Percentiles rank a stretch among this genome's conserved stretches.
Conservation (phyloP, 2,329 filamentous ascomycete genomes). For the Ilyonectria destructans region DNA sequence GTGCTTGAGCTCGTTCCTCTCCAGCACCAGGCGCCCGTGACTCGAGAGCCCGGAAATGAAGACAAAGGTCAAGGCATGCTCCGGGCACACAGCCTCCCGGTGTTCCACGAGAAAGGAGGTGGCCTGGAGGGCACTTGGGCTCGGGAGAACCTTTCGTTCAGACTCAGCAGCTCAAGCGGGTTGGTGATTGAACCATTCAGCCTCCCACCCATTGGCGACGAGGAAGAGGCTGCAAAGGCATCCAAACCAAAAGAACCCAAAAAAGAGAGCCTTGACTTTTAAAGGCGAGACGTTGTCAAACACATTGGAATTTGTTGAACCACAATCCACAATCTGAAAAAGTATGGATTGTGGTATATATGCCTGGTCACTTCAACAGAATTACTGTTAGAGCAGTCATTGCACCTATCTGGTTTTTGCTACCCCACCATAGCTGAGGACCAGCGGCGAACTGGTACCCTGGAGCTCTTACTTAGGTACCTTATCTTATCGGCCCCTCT, state of each 20-base stretch:
- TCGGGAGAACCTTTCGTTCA: conserved; percentile 92
- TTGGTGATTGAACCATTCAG: conserved; percentile 92
- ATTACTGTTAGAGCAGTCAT: not conserved
- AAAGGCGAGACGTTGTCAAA: conserved; percentile 47
- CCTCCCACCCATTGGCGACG: conserved; percentile 88
- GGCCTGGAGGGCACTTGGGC: conserved; percentile 78
- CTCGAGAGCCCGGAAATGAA: conserved; percentile 73
- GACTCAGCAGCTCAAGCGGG: conserved; percentile 83
- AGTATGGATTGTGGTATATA: no score
- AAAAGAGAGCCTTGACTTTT: conserved; percentile 81
- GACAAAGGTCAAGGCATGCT: conserved; percentile 86
- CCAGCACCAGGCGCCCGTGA: conserved; percentile 69
- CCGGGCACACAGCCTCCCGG: conserved; percentile 85
- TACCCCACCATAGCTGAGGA: not conserved
- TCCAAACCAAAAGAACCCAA: conserved; percentile 71
- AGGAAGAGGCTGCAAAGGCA: conserved; percentile 60
- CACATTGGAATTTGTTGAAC: not conserved
- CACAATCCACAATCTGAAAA: no score
- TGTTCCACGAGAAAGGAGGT: conserved; percentile 91
- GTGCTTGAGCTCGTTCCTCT: conserved; percentile 88
- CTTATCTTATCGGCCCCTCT: conserved; percentile 33
- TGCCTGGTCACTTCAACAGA: no score
- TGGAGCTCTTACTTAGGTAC: conserved; percentile 16
- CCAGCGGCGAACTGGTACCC: conserved; percentile 26
- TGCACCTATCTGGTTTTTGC: not conserved